Evolutionary conservation across 164 flowering plant species (phyloP).

Genomic region (Paratinospora sagittata): DNA sequence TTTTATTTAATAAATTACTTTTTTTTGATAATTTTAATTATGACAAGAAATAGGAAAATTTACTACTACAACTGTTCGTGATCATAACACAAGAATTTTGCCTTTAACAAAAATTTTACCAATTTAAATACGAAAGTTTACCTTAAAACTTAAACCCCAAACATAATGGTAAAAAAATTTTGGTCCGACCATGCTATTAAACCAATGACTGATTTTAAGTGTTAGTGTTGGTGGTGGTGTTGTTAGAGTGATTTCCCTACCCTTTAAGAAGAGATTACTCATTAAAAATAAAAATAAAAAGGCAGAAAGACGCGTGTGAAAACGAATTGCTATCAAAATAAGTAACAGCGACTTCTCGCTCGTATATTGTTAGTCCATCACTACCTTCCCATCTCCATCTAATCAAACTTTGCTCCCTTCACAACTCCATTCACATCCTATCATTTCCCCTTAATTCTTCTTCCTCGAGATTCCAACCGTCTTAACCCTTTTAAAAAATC

Average conservation of each 20-base stretch:
- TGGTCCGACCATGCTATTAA: not conserved
- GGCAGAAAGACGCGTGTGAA: not conserved
- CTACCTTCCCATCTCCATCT: not conserved
- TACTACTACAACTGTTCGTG: too few relatives aligned
- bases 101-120: too few relatives aligned
- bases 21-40: not conserved
- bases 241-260: not conserved
- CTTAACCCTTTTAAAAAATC: too few relatives aligned
- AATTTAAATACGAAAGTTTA: not conserved
- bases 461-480: not conserved
- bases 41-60: too few relatives aligned
- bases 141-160: too few relatives aligned
- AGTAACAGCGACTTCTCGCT: constrained; percentile 20
- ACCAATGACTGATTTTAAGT: not conserved
- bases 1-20: too few relatives aligned
- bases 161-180: too few relatives aligned
- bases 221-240: not conserved
- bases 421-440: too few relatives aligned
- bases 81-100: too few relatives aligned
- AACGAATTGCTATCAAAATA: not conserved
- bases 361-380: constrained; percentile 6
- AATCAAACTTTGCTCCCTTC: not conserved
- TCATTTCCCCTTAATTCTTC: not conserved
- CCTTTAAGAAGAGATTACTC: constrained; percentile 3
- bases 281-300: not conserved